Evolutionary conservation across 768 basidiomycete genomes (phyloP).

Genomic region (Suillus bovinus): DNA sequence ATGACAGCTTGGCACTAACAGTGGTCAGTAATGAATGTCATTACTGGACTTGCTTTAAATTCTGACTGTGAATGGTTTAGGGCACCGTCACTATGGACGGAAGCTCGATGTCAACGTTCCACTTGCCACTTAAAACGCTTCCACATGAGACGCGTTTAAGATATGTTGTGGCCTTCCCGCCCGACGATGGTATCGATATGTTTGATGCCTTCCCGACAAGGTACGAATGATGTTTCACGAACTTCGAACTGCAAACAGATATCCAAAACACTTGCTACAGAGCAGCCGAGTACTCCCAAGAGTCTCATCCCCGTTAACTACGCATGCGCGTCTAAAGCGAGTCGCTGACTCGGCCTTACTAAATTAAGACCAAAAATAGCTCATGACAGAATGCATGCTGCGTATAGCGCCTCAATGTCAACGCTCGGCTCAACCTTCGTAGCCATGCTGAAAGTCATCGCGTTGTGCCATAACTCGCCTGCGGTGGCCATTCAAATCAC

Average conservation of each 20-base stretch:
- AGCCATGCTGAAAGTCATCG: background rate
- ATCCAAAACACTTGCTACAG: background rate
- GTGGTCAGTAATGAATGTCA: background rate
- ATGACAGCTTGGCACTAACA: background rate
- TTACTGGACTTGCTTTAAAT: background rate
- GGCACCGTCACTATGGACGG: background rate
- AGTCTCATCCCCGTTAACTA: no score
- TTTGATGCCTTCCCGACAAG: background rate
- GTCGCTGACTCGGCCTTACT: background rate
- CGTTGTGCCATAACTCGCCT: background rate
- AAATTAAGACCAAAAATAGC: no score
- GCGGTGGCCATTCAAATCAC: background rate
- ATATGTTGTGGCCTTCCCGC: background rate
- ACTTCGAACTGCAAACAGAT: background rate
- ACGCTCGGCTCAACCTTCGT: background rate
- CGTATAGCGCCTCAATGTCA: conserved; percentile 7
- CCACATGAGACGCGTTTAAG: background rate
- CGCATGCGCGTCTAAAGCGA: background rate
- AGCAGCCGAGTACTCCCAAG: background rate
- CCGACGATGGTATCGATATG: background rate
- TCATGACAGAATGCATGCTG: background rate
- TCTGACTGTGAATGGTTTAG: background rate
- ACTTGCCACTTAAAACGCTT: background rate
- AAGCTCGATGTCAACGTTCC: background rate
- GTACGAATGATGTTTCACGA: background rate